Percentiles rank a stretch among this genome's conserved stretches.
Conservation (phyloP, 805 yeast genomes). For the Wickerhamiella sorbophila region DNA sequence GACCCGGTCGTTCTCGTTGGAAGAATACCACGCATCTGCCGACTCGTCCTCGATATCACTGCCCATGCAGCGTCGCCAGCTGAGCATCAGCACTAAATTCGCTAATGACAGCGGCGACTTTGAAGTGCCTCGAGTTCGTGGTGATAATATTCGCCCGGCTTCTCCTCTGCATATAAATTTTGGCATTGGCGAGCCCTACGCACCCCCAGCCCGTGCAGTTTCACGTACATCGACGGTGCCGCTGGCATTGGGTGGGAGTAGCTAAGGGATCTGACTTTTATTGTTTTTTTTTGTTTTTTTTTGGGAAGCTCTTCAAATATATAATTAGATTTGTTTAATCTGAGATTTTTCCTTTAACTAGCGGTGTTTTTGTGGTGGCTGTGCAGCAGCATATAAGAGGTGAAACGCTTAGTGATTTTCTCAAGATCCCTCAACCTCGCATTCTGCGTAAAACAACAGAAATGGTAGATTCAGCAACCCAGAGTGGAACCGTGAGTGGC, state of each 20-base stretch:
- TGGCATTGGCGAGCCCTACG: constrained; percentile 1
- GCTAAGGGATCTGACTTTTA: too few species aligned
- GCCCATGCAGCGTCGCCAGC: neutral
- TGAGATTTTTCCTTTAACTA: too few species aligned
- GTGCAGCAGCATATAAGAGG: too few species aligned
- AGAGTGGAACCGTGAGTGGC: neutral
- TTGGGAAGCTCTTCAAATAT: too few species aligned
- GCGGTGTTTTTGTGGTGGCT: too few species aligned
- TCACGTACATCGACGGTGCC: constrained; percentile 9
- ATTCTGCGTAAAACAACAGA: neutral
- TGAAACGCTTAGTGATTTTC: too few species aligned
- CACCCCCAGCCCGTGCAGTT: constrained; percentile 1
- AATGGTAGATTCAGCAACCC: neutral
- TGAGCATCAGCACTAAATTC: constrained; percentile 1
- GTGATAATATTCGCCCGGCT: constrained; percentile 5
- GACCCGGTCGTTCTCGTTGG: neutral
- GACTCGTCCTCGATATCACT: constrained; percentile 1
- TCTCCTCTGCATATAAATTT: constrained; percentile 10
- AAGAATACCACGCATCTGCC: neutral
- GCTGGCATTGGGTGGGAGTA: constrained; percentile 6
- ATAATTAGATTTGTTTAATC: too few species aligned
- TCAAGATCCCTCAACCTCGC: neutral
- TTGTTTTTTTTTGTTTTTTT: too few species aligned
- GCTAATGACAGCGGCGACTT: constrained; percentile 3
- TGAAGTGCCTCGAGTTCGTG: constrained; percentile 8